phyloP scores from a whole-genome alignment of 495 filamentous ascomycete species.

The Choiromyces venosus region DNA sequence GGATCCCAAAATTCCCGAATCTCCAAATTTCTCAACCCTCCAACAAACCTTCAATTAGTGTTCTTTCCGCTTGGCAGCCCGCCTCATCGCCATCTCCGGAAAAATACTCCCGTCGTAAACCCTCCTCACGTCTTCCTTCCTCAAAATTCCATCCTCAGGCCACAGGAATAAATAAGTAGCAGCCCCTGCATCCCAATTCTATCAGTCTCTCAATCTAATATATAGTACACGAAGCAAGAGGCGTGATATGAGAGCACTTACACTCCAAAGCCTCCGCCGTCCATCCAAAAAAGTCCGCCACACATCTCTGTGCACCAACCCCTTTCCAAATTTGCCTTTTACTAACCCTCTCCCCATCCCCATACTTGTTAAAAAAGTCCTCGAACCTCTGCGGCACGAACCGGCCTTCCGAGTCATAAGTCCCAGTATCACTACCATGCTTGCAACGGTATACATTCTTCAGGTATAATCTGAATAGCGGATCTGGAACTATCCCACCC shows the following conservation, averaged over 20 bases:
- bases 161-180: conserved; percentile 50
- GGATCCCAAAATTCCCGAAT: not conserved
- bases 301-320: conserved; percentile 46
- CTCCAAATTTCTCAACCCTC: not conserved
- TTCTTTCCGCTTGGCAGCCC: conserved; percentile 3
- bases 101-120: conserved; percentile 48
- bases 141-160: conserved; percentile 46
- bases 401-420: conserved; percentile 53
- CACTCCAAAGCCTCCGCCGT: conserved; percentile 45
- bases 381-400: conserved; percentile 55
- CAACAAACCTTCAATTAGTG: not conserved
- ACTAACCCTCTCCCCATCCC: conserved; percentile 41
- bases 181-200: conserved; percentile 42
- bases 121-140: conserved; percentile 45
- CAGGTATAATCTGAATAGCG: conserved; percentile 52
- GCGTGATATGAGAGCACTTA: conserved; percentile 18
- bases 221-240: too few relatives aligned
- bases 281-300: conserved; percentile 50
- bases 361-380: conserved; percentile 56
- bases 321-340: conserved; percentile 42
- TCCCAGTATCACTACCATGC: conserved; percentile 54
- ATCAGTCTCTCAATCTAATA: conserved; percentile 3
- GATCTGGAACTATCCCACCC: conserved; percentile 46
- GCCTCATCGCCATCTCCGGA: conserved; percentile 40
- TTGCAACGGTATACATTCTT: conserved; percentile 53